Conservation (phyloP, 2,329 filamentous ascomycete genomes). For the Paecilomyces variotii region DNA sequence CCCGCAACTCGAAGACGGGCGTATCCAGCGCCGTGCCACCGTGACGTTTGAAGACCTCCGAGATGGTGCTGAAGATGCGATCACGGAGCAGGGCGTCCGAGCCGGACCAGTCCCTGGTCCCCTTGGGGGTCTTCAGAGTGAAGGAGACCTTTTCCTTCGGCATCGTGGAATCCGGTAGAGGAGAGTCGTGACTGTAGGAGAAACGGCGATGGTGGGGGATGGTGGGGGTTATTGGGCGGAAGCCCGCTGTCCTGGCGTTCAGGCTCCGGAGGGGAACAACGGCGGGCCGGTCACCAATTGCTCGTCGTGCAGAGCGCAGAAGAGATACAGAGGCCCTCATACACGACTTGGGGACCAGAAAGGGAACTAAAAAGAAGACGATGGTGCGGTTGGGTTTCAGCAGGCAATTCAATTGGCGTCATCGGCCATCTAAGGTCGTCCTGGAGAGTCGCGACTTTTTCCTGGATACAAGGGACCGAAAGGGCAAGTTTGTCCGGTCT, state of each 20-base stretch:
- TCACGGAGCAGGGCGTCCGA: conserved; percentile 73
- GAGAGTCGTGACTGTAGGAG: conserved; percentile 6
- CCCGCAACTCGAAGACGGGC: conserved; percentile 75
- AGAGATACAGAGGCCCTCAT: conserved; percentile 20
- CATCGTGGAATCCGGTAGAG: conserved; percentile 5
- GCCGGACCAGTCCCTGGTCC: conserved; percentile 79
- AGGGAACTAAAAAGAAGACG: background rate
- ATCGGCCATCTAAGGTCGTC: background rate
- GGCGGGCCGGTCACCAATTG: conserved; percentile 16
- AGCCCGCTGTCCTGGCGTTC: conserved; percentile 4
- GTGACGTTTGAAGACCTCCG: conserved; percentile 73
- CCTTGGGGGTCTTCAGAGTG: conserved; percentile 82
- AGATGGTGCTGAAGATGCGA: conserved; percentile 69
- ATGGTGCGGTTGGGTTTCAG: background rate
- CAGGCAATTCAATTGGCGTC: background rate
- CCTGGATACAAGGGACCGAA: background rate
- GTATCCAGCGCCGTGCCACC: conserved; percentile 74
- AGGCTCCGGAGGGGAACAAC: conserved; percentile 9
- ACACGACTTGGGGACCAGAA: conserved; percentile 12
- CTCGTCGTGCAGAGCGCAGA: conserved; percentile 21
- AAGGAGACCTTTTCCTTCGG: conserved; percentile 39
- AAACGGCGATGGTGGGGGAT: conserved; percentile 12
- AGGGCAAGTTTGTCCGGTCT: background rate
- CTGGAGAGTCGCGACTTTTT: background rate
- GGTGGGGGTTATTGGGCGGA: conserved; percentile 7